Base-by-base conservation (phyloP, 805 yeast genomes). In the Saccharomycopsis microspora region DNA sequence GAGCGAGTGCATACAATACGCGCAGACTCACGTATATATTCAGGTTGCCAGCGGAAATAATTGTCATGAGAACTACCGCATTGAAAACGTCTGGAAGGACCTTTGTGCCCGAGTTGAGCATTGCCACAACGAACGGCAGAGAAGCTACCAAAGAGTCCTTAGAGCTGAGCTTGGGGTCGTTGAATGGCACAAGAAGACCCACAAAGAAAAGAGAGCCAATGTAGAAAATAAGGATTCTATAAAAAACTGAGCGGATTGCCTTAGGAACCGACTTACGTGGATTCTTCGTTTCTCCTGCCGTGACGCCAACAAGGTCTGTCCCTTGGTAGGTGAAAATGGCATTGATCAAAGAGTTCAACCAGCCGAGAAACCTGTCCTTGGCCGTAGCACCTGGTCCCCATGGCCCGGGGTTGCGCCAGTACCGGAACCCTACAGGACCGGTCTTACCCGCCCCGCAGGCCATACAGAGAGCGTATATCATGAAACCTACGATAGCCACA, bases 101-200 rank as follows among this genome's bases (percentile, higher is more conserved):
- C 49, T 63, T 64, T 38, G 80, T 75, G 35, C 80, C 80, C 4
- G 75, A 69, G 58, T 78, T 78, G 39, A 68, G 58, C 61, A 81
- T 78, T 39, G 87, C 81, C 57, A 81, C 73, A 52, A 80, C 74
- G 57, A 79, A 81, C n/a, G 87, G 87, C 29, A 86, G 80, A 8
- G 80, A 64, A 0, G 81, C 68, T 48, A 70, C 69, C 50, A 65
- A 68, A 1, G 69, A 61, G 5, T 58, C 56, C 7, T 54, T 56
- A 34, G 60, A 55, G 33, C 53, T 31, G 51, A 76, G 64, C 48
- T 67, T 65, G 40, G 74, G 71, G 59, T 80, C 84, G 56, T 76
- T 67, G 57, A 64, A 82, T 42, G 87, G 84, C 38, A 81, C 80
- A 53, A 78, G 66, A 54, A 81, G 59, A 43, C 86, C 85, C 58